phyloP scores from a whole-genome alignment of 257 asterid species.

The Solanum sparsipilum region DNA sequence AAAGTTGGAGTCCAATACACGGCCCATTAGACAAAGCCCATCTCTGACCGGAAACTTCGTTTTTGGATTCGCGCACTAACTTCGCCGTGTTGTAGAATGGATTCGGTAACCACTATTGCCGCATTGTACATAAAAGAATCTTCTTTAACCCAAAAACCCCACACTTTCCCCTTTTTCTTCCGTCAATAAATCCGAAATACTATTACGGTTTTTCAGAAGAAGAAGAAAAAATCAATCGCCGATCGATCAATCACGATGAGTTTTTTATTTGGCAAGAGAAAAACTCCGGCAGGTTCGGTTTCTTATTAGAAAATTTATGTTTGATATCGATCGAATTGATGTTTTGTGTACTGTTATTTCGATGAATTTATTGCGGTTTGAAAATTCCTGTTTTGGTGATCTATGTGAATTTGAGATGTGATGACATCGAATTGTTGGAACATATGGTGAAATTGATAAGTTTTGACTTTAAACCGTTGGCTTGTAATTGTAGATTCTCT shows the following conservation, averaged over 20 bases:
- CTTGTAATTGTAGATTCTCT: neutral
- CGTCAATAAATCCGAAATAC: neutral
- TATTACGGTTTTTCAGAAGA: neutral
- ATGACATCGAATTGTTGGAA: neutral
- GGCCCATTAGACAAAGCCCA: neutral
- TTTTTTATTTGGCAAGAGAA: slow-evolving; percentile 82
- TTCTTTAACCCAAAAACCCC: neutral
- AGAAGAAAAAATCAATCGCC: neutral
- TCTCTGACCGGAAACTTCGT: neutral
- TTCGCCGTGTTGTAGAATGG: neutral
- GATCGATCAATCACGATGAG: slow-evolving; percentile 45
- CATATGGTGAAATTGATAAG: neutral
- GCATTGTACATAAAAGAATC: neutral
- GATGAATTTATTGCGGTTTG: neutral
- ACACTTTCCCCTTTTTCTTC: neutral
- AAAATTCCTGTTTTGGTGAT: neutral
- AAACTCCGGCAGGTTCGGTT: slow-evolving; percentile 80
- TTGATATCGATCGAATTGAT: neutral
- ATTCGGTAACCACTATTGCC: neutral
- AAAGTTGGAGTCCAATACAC: neutral
- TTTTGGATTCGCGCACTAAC: neutral
- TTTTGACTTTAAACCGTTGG: neutral
- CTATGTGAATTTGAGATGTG: neutral
- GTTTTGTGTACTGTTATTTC: neutral
- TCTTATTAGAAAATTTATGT: neutral